A percentile compares a stretch with the other conserved stretches of the same genome.
phyloP scores from a whole-genome alignment of 2,329 filamentous ascomycete genomes.

The Cylindrodendrum hubeiense region DNA sequence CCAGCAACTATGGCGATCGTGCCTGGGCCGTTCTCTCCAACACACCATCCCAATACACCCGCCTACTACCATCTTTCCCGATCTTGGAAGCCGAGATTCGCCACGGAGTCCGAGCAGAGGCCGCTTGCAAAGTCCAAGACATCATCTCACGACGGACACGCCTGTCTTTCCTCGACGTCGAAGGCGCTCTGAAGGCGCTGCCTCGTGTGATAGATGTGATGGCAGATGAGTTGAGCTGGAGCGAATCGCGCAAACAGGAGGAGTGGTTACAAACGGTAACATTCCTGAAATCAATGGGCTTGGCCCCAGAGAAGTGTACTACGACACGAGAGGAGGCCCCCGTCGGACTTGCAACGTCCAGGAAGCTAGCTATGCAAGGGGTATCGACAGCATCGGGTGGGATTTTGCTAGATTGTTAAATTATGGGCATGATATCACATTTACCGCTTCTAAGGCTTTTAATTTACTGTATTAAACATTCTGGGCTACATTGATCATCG shows the following conservation, averaged over 20 bases:
- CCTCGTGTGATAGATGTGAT: slow-evolving; percentile 80
- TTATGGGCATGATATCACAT: too few relatives aligned
- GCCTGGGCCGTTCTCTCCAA: slow-evolving; percentile 78
- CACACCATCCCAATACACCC: slow-evolving; percentile 64
- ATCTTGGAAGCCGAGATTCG: slow-evolving; percentile 81
- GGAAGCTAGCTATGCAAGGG: neutral
- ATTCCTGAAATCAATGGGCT: slow-evolving; percentile 61
- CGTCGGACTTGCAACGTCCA: neutral
- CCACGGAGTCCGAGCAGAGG: slow-evolving; percentile 79
- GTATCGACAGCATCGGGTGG: neutral
- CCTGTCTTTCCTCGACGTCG: slow-evolving; percentile 81
- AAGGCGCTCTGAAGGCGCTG: slow-evolving; percentile 76
- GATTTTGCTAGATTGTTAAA: neutral
- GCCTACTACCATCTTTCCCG: slow-evolving; percentile 75
- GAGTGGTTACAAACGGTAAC: slow-evolving; percentile 66
- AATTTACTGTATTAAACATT: too few relatives aligned
- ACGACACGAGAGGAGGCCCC: slow-evolving; percentile 34
- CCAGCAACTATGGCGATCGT: slow-evolving; percentile 62
- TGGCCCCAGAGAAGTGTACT: slow-evolving; percentile 45
- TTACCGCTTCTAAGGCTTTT: too few relatives aligned
- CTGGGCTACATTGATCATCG: too few relatives aligned
- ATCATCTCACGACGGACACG: slow-evolving; percentile 78
- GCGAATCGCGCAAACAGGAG: slow-evolving; percentile 65
- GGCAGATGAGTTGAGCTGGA: slow-evolving; percentile 77
- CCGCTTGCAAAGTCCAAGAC: slow-evolving; percentile 79